Evolutionary conservation across 73 alveolate genomes (phyloP), one percentile per base, ranked within the genome.

Genomic region (Tetrahymena borealis): DNA sequence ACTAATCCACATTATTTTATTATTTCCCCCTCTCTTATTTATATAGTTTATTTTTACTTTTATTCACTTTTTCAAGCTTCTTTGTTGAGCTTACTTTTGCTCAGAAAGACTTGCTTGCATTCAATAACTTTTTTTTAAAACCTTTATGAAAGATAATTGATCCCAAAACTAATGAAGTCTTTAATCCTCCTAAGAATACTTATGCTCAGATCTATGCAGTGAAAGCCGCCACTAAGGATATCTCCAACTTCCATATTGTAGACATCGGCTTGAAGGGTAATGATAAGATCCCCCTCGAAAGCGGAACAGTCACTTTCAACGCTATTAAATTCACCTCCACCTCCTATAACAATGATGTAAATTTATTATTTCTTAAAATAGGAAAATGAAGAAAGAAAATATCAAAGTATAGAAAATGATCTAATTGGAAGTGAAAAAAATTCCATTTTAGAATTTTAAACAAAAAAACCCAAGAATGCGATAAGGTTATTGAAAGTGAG

Each of bases 201-300:
- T 95, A 91, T 95, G 94, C 94, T 2, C 78, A 90, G 39, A 90
- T 90, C 36, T 91, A 77, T 33, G 78, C 60, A 24, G 93, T 93
- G 20, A 93, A 91, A 39, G 93, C 95, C 31, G 78, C 95, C 7
- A 92, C 91, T 20, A 93, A 94, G 90, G 93, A 92, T 2, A 93
- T 93, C 90, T 38, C 94, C 15, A 95, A 93, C 33, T 78, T 90
- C 79, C 92, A 90, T 33, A 39, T 95, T 8, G 90, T 91, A 10
- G 97, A 95, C 90, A 96, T 95, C 24, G 97, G 97, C 28, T 85
- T 95, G 12, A 95, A 95, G 38, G 97, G 97, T 11, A 95, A 95
- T 85, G 94, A 95, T 38, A 95, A 95, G 42, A 91, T 94, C 79
- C 93, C 90, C 20, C 43, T 95, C 6, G 97, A 94, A 39, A 95